These are phyloP conservation scores for Rhododendron griersonianum DNA, from an alignment of 148 eudicot genomes.

Conservation along the genomic window DNA sequence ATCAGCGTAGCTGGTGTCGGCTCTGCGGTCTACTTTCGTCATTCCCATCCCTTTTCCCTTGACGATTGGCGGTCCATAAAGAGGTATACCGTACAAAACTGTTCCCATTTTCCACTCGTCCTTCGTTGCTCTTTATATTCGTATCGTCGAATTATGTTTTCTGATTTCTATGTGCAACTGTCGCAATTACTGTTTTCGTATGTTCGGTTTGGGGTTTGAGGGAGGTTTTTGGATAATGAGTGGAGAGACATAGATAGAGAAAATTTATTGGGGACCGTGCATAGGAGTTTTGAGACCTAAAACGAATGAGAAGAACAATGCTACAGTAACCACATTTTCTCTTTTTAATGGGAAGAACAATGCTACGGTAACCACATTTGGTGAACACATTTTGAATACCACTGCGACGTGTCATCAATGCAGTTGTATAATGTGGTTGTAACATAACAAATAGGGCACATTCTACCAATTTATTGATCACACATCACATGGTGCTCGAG, in stretches of 20 bases:
- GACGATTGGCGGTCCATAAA: conserved; percentile 77
- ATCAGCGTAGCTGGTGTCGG: conserved; percentile 87
- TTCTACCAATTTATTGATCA: too few species aligned
- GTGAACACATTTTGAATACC: background rate
- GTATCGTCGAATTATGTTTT: background rate
- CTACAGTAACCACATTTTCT: too few species aligned
- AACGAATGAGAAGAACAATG: too few species aligned
- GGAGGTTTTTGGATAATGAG: too few species aligned
- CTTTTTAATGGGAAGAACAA: background rate
- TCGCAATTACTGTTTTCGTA: background rate
- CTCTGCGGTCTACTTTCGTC: conserved; percentile 71
- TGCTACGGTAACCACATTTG: background rate
- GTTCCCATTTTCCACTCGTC: background rate
- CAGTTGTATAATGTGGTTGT: too few species aligned
- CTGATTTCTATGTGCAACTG: background rate
- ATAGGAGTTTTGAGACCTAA: too few species aligned
- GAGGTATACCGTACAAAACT: conserved; percentile 35
- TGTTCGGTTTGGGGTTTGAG: too few species aligned
- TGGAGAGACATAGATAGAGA: too few species aligned
- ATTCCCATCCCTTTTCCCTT: conserved; percentile 55
- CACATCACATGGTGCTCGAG: background rate
- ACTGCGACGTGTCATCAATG: background rate
- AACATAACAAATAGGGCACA: background rate
- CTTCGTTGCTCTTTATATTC: background rate
- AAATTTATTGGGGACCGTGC: too few species aligned